phyloP scores from a whole-genome alignment of 441 rosid species.

The Croton laevigatus region DNA sequence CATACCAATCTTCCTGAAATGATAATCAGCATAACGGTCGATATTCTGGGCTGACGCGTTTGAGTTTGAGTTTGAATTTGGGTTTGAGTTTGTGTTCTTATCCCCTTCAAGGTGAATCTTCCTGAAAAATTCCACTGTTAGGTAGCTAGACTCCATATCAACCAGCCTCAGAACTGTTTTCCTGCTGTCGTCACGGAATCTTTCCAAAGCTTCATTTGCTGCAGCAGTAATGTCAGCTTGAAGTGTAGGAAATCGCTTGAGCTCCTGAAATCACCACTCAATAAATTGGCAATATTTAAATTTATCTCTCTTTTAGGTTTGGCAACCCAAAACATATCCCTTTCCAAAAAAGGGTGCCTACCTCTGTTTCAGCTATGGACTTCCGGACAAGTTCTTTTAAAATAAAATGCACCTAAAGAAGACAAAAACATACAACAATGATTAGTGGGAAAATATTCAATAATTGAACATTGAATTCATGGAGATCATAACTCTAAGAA shows the following conservation, averaged over 20 bases:
- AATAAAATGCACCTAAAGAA: slow-evolving; percentile 78
- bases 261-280: slow-evolving; percentile 53
- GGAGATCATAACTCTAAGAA: background rate
- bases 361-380: slow-evolving; percentile 92
- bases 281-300: slow-evolving; percentile 5
- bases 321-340: slow-evolving; percentile 2
- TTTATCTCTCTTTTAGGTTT: background rate
- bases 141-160: slow-evolving; percentile 97
- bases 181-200: slow-evolving; percentile 90
- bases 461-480: background rate
- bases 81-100: slow-evolving; percentile 37
- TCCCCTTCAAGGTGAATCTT: slow-evolving; percentile 85
- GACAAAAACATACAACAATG: slow-evolving; percentile 22
- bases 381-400: slow-evolving; percentile 96
- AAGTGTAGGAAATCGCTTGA: slow-evolving; percentile 91
- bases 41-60: slow-evolving; percentile 43
- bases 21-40: slow-evolving; percentile 71
- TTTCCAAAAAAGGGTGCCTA: slow-evolving; percentile 30
- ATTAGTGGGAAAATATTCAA: slow-evolving; percentile 1
- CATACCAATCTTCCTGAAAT: slow-evolving; percentile 89
- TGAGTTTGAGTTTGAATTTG: slow-evolving; percentile 27
- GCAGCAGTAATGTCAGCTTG: slow-evolving; percentile 89
- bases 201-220: slow-evolving; percentile 89
- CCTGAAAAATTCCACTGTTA: slow-evolving; percentile 96
- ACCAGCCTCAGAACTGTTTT: slow-evolving; percentile 84